A percentile compares a stretch with the other conserved stretches of the same genome.
These are phyloP conservation scores for Trichosporon sp. DNA, from an alignment of 1,284 basidiomycete genomes.

Conservation along the genomic window DNA sequence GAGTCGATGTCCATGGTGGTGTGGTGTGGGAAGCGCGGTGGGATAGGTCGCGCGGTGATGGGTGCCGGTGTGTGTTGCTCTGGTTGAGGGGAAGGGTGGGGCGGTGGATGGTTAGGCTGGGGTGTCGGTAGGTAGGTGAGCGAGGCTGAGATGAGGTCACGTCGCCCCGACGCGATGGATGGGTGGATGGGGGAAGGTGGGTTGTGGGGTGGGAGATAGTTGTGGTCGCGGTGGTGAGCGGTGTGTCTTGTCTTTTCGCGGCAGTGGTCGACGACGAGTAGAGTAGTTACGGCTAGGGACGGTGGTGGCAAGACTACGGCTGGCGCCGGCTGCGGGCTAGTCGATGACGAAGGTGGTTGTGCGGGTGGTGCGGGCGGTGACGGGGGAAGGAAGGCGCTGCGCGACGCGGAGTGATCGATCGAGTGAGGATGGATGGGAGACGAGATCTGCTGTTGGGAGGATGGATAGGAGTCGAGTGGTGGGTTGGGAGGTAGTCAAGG, in stretches of 20 bases:
- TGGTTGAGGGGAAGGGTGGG: background rate
- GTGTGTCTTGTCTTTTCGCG: background rate
- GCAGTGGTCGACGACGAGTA: no score
- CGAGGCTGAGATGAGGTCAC: background rate
- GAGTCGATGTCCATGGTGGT: conserved; percentile 19
- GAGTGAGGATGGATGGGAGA: no score
- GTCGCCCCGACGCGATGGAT: background rate
- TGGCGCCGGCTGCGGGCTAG: background rate
- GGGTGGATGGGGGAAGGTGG: conserved; percentile 4
- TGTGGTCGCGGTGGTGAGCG: background rate
- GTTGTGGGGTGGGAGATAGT: no score
- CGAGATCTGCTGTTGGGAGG: no score
- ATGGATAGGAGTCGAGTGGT: no score
- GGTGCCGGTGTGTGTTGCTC: background rate
- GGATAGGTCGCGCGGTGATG: background rate
- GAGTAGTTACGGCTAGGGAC: no score
- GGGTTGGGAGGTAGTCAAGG: no score
- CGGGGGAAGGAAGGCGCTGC: no score
- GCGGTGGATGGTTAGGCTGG: background rate
- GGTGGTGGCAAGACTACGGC: background rate
- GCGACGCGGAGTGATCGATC: no score
- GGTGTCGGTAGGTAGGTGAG: background rate
- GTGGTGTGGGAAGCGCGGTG: conserved; percentile 1
- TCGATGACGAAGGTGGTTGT: background rate
- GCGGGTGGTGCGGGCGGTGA: background rate